These are phyloP conservation scores for Phaeomoniella chlamydospora DNA, from an alignment of 2,329 filamentous ascomycete genomes.

Conservation along the genomic window DNA sequence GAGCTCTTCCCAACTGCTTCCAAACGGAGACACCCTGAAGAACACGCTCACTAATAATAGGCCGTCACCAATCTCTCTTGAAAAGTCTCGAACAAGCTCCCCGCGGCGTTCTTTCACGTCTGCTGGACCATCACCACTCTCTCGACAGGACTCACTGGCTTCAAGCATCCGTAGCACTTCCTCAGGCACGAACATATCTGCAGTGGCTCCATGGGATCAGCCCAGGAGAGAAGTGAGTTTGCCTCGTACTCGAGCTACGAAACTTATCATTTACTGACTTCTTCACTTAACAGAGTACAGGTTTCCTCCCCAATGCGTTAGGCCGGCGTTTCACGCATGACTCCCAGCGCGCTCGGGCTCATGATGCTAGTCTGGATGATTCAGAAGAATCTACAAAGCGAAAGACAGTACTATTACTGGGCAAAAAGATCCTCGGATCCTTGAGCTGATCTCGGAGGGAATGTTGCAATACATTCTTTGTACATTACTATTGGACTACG, in stretches of 20 bases:
- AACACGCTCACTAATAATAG: slow-evolving; percentile 11
- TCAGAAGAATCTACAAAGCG: slow-evolving; percentile 15
- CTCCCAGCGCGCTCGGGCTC: slow-evolving; percentile 5
- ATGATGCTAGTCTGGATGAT: slow-evolving; percentile 10
- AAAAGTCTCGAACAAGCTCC: slow-evolving; percentile 3
- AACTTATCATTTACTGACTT: no score
- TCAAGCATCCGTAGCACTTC: slow-evolving; percentile 5
- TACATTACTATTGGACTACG: no score
- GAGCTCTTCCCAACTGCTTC: slow-evolving; percentile 55
- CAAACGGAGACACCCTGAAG: slow-evolving; percentile 21
- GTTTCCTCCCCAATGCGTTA: slow-evolving; percentile 12
- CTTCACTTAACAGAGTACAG: slow-evolving; percentile 4
- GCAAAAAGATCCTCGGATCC: slow-evolving; percentile 24
- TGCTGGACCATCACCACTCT: slow-evolving; percentile 3
- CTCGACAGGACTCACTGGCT: slow-evolving; percentile 7
- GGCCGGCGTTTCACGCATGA: slow-evolving; percentile 11
- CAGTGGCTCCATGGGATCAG: slow-evolving; percentile 3
- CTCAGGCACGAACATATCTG: slow-evolving; percentile 1
- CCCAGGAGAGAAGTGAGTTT: slow-evolving; percentile 3
- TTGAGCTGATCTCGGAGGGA: slow-evolving; percentile 14
- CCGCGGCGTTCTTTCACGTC: slow-evolving; percentile 6
- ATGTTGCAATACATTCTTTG: no score
- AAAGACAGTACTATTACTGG: slow-evolving; percentile 24
- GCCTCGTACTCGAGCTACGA: no score
- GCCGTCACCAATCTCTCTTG: slow-evolving; percentile 9